A percentile compares a stretch with the other conserved stretches of the same genome.
These are phyloP conservation scores for Globomyces sp. DNA, from an alignment of 371 early-diverging fungal genomes.

Conservation along the genomic window DNA sequence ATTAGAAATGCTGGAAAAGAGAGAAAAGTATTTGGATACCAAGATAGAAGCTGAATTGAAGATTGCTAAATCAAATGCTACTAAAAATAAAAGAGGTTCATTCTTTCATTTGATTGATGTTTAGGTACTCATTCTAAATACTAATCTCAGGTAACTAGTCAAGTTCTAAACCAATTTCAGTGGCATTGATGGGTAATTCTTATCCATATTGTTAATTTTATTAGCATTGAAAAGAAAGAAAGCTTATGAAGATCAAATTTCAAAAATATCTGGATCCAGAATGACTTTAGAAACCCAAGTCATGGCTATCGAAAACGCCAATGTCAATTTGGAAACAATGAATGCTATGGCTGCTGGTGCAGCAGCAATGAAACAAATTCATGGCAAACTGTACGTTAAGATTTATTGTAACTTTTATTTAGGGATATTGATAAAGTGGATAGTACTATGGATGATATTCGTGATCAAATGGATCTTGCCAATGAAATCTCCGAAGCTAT, in stretches of 20 bases:
- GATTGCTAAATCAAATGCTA: constrained; percentile 84
- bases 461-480: constrained; percentile 95
- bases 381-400: constrained; percentile 77
- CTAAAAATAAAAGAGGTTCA: constrained; percentile 87
- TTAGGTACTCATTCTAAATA: not conserved
- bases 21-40: constrained; percentile 80
- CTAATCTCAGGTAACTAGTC: constrained; percentile 1
- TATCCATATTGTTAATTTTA: no score
- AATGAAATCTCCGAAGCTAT: constrained; percentile 94
- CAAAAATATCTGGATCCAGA: constrained; percentile 83
- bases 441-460: constrained; percentile 93
- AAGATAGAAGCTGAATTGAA: constrained; percentile 87
- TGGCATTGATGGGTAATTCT: constrained; percentile 64
- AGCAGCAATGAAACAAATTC: constrained; percentile 91
- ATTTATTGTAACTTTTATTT: constrained; percentile 3
- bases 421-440: constrained; percentile 96
- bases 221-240: constrained; percentile 91
- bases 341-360: constrained; percentile 94
- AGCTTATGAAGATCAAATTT: constrained; percentile 79
- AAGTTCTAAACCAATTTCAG: constrained; percentile 35
- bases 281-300: constrained; percentile 94
- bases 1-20: constrained; percentile 90
- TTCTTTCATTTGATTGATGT: not conserved
- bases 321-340: constrained; percentile 94
- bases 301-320: constrained; percentile 95